Evolutionary conservation across 2,329 filamentous ascomycete species (phyloP), one percentile per base, ranked within the genome.

Genomic region (Penicillium sp.): DNA sequence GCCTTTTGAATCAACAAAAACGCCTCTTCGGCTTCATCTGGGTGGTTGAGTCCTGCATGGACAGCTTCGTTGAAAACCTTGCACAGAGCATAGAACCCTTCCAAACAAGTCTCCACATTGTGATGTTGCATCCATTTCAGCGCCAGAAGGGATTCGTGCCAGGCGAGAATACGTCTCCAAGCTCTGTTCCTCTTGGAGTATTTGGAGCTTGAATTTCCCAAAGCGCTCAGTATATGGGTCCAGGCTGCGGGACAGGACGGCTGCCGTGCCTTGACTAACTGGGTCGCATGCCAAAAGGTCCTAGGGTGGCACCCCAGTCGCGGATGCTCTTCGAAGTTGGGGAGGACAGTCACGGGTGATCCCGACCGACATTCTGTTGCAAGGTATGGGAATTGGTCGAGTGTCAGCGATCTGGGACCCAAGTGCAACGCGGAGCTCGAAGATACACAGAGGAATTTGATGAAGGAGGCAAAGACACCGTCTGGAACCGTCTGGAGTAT

Each of bases 391-490:
- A 75, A 75, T 36, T 66, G 61, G 59, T 73, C 63, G 24, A 61
- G 59, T 24, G 59, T 63, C 13, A 57, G 62, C n/a, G 66, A 55
- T 16, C 65, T 59, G 39, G 62, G 50, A 18, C 61, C 56, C 31
- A 55, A 24, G 18, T 59, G 56, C 49, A 57, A 39, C 35, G 24
- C 58, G 31, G 50, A 65, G 55, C 37, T 56, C 53, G 69, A 69
- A 61, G 73, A 70, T 6, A 66, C 68, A 59, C 77, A 79, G 16
- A 82, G 64, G 37, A 81, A 76, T 18, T 63, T 53, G 50, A 83
- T 74, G 59, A 80, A 80, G 16, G 79, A 73, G n/a, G 75, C 68
- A 59, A 83, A 78, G 1, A 82, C 58, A 44, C 67, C 56, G 18
- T 73, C 57, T 1, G 78, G 73, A 39, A 77, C 64, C 31, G 62